phyloP scores from a whole-genome alignment of 352 stramenopile genomes.

The Phytophthora agathidicida region DNA sequence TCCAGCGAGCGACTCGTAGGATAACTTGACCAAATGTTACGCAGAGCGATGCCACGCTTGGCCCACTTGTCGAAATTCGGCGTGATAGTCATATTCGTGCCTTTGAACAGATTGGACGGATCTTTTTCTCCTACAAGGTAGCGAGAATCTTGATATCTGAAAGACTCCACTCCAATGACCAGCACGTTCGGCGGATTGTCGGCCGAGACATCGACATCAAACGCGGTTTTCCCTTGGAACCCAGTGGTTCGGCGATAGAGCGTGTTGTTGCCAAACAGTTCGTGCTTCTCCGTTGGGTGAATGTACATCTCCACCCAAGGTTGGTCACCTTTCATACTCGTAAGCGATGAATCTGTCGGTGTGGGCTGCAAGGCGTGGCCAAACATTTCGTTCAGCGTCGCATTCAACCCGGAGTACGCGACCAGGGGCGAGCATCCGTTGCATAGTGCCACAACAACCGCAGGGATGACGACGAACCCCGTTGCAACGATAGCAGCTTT shows the following conservation, averaged over 20 bases:
- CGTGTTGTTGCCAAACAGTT: slow-evolving; percentile 20
- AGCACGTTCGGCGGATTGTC: slow-evolving; percentile 52
- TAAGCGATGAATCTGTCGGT: slow-evolving; percentile 3
- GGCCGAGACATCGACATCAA: slow-evolving; percentile 42
- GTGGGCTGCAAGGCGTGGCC: slow-evolving; percentile 19
- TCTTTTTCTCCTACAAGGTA: slow-evolving; percentile 53
- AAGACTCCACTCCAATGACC: slow-evolving; percentile 59
- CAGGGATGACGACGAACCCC: slow-evolving; percentile 6
- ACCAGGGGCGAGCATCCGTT: slow-evolving; percentile 17
- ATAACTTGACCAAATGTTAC: slow-evolving; percentile 64
- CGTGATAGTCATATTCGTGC: slow-evolving; percentile 38
- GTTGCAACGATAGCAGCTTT: not conserved
- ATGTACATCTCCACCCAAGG: slow-evolving; percentile 26
- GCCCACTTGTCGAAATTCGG: slow-evolving; percentile 59
- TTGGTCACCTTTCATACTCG: slow-evolving; percentile 8
- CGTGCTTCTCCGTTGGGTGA: slow-evolving; percentile 19
- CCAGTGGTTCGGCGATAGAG: slow-evolving; percentile 34
- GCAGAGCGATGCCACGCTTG: slow-evolving; percentile 52
- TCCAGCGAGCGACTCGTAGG: slow-evolving; percentile 64
- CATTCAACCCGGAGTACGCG: slow-evolving; percentile 22
- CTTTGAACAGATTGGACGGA: slow-evolving; percentile 41
- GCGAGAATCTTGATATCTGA: slow-evolving; percentile 54
- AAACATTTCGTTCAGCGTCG: slow-evolving; percentile 23
- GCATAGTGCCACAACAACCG: slow-evolving; percentile 1
- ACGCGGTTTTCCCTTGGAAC: slow-evolving; percentile 48